Conservation (phyloP, 2,329 filamentous ascomycete genomes). For the Monosporascus sp. region DNA sequence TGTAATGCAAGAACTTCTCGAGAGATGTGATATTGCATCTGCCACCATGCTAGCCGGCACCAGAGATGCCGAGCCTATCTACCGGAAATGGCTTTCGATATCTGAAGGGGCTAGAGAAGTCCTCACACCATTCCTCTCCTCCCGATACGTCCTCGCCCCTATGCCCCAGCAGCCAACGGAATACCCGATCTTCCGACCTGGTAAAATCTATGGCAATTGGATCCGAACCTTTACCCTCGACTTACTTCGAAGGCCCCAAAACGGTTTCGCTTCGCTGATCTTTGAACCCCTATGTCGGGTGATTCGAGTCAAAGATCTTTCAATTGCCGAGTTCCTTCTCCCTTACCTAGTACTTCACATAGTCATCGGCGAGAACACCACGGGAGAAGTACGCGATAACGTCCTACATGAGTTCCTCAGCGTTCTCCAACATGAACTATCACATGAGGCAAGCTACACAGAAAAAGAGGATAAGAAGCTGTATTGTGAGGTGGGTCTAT, state of each 20-base stretch:
- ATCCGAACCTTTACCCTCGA: conserved; percentile 75
- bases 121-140: conserved; percentile 81
- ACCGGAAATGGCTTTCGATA: conserved; percentile 70
- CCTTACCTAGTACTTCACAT: conserved; percentile 84
- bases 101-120: conserved; percentile 74
- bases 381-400: conserved; percentile 55
- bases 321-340: conserved; percentile 80
- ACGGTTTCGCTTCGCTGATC: conserved; percentile 65
- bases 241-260: conserved; percentile 72
- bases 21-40: conserved; percentile 66
- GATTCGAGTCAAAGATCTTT: conserved; percentile 78
- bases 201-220: conserved; percentile 73
- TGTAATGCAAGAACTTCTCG: conserved; percentile 87
- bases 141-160: conserved; percentile 69
- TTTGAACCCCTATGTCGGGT: conserved; percentile 79
- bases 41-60: conserved; percentile 40
- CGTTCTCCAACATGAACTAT: conserved; percentile 61
- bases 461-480: conserved; percentile 72
- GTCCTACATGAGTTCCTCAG: conserved; percentile 68
- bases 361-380: conserved; percentile 62
- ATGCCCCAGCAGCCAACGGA: conserved; percentile 49
- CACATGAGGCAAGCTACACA: conserved; percentile 46
- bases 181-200: conserved; percentile 74
- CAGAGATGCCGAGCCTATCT: conserved; percentile 52
- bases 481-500: conserved; percentile 70